These are phyloP conservation scores for Orbilia quercus DNA, from an alignment of 2,329 filamentous ascomycete genomes.

Conservation along the genomic window DNA sequence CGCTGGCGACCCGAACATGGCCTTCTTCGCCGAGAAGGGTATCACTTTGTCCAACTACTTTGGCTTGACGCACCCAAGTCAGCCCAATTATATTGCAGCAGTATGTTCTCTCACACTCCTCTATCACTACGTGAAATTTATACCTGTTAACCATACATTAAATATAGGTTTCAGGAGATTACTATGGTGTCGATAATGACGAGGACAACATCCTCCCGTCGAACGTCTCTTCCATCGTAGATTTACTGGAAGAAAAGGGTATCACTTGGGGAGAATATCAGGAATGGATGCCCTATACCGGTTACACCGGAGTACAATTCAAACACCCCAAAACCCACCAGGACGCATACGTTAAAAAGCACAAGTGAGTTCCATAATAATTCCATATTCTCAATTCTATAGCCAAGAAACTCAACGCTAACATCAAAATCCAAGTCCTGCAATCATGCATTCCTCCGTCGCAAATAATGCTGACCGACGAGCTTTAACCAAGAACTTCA, in stretches of 20 bases:
- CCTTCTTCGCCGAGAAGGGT: constrained; percentile 71
- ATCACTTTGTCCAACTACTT: constrained; percentile 72
- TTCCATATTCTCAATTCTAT: neutral
- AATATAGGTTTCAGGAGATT: constrained; percentile 70
- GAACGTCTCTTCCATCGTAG: constrained; percentile 75
- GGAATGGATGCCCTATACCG: constrained; percentile 80
- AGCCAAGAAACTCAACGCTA: neutral
- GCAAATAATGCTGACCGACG: constrained; percentile 71
- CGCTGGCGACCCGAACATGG: constrained; percentile 71
- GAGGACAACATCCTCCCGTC: constrained; percentile 70
- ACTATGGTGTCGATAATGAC: constrained; percentile 79
- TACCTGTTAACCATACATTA: neutral
- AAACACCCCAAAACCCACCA: constrained; percentile 74
- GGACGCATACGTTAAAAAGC: constrained; percentile 85
- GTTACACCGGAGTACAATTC: constrained; percentile 74
- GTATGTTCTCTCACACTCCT: too few species aligned
- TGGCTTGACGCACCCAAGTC: constrained; percentile 76
- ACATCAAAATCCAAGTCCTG: constrained; percentile 62
- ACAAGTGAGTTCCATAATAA: constrained; percentile 68
- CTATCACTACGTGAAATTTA: too few species aligned
- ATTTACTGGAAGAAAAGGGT: constrained; percentile 73
- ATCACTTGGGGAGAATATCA: constrained; percentile 80
- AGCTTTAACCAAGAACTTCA: constrained; percentile 78
- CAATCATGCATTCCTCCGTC: constrained; percentile 74
- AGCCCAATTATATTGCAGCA: constrained; percentile 79